Base-by-base conservation (phyloP, 2,329 filamentous ascomycete genomes). In the Colletotrichum spinosum region DNA sequence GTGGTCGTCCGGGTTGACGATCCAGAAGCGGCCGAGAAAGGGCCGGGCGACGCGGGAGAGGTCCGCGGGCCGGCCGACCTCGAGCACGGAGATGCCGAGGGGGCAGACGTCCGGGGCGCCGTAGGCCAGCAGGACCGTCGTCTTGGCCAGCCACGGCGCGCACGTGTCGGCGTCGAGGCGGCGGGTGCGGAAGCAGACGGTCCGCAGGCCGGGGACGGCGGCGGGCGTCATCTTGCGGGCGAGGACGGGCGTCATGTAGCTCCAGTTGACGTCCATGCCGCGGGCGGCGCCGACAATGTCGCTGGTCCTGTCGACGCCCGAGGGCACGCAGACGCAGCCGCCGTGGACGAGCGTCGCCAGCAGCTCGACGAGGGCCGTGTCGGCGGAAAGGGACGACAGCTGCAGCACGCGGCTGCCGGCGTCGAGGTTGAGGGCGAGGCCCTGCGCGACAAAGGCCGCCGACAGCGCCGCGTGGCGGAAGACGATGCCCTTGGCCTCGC, bases 401-500 rank as follows among this genome's bases (percentile, higher is more conserved):
- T 87, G 84, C 38, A 89, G 67, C 7, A 89, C 84, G 5, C 90
- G 82, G 10, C 87, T 88, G 1, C 74, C 75, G 6, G 72, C 76
- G 53, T 78, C 80, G 55, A 88, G 85, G 2, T 80, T 77, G 2
- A 89, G 74, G 0, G 82, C 80, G 0, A 80, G 76, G 0, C 80
- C 84, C 69, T 89, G 84, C 0, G 82, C 80, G 3, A 82, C 70
- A 51, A 87, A 83, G 0, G 82, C 80, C 0, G 87, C 86, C 2
- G 85, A 85, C 1, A 90, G 79, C 1, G 86, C 83, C 0, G 78
- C 78, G 69, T 92, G 90, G 8, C 85, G 86, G 65, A 90, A 86
- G 15, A 89, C 85, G 11, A 89, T 85, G 2, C 87, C 88, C 62
- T 88, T 87, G 0, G 86, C 85, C 55, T 81, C 83, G 53, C 83